phyloP scores from a whole-genome alignment of 1,284 basidiomycete species.

The Austroboletus novae-zelandiae region DNA sequence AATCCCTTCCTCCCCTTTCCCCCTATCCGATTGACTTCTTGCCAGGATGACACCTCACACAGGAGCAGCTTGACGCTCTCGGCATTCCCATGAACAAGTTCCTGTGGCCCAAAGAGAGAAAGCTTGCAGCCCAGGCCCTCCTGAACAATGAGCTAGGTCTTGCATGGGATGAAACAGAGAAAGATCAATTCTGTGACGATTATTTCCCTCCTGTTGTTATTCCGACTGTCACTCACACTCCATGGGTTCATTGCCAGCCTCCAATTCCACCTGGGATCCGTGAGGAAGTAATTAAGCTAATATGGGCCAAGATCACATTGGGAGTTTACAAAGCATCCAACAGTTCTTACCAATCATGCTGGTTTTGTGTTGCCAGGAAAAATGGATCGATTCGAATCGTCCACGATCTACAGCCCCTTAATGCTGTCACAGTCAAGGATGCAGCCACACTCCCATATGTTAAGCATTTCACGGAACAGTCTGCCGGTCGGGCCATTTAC shows the following conservation, averaged over 20 bases:
- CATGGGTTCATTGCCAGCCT: conserved; percentile 20
- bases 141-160: conserved; percentile 21
- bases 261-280: conserved; percentile 20
- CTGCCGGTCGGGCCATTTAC: conserved; percentile 2
- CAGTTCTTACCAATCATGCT: conserved; percentile 30
- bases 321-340: conserved; percentile 37
- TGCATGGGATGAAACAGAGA: conserved; percentile 13
- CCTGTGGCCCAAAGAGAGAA: conserved; percentile 23
- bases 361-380: conserved; percentile 13
- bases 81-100: conserved; percentile 12
- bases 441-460: conserved; percentile 9
- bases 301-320: conserved; percentile 32
- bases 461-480: conserved; percentile 1
- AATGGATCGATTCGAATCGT: conserved; percentile 8
- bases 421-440: conserved; percentile 27
- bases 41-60: not conserved
- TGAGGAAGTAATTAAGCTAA: conserved; percentile 28
- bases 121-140: conserved; percentile 10
- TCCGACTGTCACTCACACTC: conserved; percentile 20
- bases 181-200: conserved; percentile 18
- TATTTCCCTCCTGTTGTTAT: conserved; percentile 16
- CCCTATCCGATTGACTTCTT: not conserved
- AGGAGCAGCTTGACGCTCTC: not conserved
- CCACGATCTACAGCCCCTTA: conserved; percentile 28
- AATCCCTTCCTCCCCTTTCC: not conserved